Conservation (phyloP, 2,329 filamentous ascomycete genomes). For the Colletotrichum phormii region DNA sequence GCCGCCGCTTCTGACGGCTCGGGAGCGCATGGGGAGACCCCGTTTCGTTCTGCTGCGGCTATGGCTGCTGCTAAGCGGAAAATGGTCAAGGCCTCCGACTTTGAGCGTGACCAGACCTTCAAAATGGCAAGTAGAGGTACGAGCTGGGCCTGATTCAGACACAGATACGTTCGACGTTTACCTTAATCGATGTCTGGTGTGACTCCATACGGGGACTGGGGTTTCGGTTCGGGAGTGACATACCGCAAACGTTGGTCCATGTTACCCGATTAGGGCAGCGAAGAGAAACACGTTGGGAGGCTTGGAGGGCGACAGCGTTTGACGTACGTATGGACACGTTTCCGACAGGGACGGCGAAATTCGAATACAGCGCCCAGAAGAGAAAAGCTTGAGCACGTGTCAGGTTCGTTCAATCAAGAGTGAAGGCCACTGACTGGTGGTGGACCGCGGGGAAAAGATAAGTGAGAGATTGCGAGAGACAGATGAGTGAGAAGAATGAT, state of each 20-base stretch:
- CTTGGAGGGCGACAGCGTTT: neutral
- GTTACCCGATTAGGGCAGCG: conserved; percentile 4
- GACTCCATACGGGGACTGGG: neutral
- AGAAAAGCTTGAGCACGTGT: neutral
- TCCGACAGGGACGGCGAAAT: neutral
- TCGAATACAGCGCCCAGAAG: neutral
- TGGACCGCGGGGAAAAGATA: neutral
- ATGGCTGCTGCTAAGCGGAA: neutral
- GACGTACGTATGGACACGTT: neutral
- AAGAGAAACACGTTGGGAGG: neutral
- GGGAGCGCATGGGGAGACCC: conserved; percentile 21
- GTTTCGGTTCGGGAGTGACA: neutral
- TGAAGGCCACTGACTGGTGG: neutral
- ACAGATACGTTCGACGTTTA: neutral
- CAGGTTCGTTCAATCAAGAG: conserved; percentile 24
- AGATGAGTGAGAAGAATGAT: neutral
- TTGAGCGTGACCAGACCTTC: conserved; percentile 4
- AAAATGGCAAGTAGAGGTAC: neutral
- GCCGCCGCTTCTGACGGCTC: neutral
- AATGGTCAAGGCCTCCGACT: neutral
- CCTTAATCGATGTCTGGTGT: neutral
- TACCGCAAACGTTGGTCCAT: neutral
- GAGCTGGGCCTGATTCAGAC: neutral
- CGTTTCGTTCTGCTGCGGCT: neutral
- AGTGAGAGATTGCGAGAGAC: neutral